These are phyloP conservation scores for Verticillium klebahnii DNA, from an alignment of 2,329 filamentous ascomycete genomes.

Conservation along the genomic window DNA sequence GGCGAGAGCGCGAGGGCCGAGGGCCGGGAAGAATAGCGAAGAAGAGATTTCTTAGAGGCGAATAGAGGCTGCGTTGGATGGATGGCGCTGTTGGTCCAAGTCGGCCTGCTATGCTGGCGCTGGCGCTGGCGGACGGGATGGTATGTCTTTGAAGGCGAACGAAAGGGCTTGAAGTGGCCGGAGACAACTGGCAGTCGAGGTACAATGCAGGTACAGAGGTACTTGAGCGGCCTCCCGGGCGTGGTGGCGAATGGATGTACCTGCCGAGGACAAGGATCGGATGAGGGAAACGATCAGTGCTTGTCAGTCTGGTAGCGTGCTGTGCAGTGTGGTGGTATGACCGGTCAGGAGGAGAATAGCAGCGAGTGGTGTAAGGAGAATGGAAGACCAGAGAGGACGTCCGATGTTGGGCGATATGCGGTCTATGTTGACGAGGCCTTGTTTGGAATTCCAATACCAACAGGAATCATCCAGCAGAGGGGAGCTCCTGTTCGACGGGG, in stretches of 20 bases:
- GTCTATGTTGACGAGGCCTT: background rate
- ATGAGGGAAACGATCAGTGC: background rate
- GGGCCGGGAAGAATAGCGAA: background rate
- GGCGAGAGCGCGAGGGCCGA: background rate
- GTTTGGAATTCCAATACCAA: background rate
- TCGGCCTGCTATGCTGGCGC: background rate
- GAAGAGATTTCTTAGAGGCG: conserved; percentile 2
- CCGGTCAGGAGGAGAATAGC: background rate
- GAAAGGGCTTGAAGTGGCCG: background rate
- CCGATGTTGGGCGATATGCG: background rate
- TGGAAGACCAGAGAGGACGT: background rate
- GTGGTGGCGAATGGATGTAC: conserved; percentile 1
- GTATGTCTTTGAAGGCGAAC: background rate
- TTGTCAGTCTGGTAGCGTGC: background rate
- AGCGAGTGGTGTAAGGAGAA: background rate
- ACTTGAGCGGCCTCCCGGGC: background rate
- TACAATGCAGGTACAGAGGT: background rate
- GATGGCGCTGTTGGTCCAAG: background rate
- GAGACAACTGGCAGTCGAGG: background rate
- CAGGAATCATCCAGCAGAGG: background rate
- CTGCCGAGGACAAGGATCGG: background rate
- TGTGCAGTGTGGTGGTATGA: background rate
- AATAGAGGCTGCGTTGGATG: background rate
- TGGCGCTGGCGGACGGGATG: background rate
- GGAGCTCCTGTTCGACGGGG: background rate